Evolutionary conservation across 768 basidiomycete genomes (phyloP).

Genomic region (Mycena amicta): DNA sequence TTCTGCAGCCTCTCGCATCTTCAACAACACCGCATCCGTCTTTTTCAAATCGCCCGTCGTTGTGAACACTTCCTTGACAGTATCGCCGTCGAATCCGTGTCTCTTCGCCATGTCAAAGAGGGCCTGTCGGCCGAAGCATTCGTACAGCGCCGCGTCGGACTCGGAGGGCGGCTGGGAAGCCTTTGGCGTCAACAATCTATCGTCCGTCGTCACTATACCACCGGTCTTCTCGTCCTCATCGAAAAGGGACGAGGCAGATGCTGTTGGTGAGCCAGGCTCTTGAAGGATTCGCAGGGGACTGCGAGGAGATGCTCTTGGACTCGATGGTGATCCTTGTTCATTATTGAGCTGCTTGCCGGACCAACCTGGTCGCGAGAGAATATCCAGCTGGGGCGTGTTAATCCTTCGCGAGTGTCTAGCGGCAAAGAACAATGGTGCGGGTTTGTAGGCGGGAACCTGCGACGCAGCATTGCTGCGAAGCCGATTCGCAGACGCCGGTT

Average conservation of each 20-base stretch:
- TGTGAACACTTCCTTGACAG: constrained; percentile 43
- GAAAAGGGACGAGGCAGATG: background rate
- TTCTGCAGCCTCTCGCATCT: constrained; percentile 18
- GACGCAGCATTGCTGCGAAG: background rate
- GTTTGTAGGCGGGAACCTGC: background rate
- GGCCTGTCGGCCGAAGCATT: constrained; percentile 19
- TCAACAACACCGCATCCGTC: constrained; percentile 36
- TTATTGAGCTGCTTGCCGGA: too few relatives aligned
- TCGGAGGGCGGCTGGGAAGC: background rate
- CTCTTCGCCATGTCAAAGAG: constrained; percentile 45
- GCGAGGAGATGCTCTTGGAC: background rate
- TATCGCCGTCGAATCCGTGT: constrained; percentile 44
- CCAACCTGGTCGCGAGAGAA: too few relatives aligned
- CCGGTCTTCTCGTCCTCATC: background rate
- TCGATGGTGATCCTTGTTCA: too few relatives aligned
- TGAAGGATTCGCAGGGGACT: constrained; percentile 14
- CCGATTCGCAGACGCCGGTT: background rate
- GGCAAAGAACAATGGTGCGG: background rate
- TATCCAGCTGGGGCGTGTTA: too few relatives aligned
- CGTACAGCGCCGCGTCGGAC: background rate
- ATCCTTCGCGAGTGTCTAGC: background rate
- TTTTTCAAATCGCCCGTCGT: constrained; percentile 36
- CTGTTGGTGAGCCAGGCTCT: constrained; percentile 1
- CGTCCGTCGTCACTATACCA: too few relatives aligned
- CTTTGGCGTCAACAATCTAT: too few relatives aligned